Evolutionary conservation across 139 green algal genomes (phyloP).

Genomic region (Closterium sp.): DNA sequence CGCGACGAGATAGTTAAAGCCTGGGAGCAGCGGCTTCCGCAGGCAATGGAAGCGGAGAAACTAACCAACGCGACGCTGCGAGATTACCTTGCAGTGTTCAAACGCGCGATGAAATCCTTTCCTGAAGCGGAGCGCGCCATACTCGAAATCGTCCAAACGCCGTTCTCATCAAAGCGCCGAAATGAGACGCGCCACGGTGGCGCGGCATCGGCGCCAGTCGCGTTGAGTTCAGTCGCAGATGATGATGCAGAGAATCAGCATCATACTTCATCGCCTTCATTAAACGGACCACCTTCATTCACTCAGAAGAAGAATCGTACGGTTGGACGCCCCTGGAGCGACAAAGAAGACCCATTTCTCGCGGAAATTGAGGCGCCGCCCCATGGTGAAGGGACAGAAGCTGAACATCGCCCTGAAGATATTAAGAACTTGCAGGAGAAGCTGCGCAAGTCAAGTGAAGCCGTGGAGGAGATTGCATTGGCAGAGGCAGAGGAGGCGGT

Average conservation of each 20-base stretch:
- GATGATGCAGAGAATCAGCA: too few relatives aligned
- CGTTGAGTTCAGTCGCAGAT: too few relatives aligned
- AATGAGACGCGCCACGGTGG: too few relatives aligned
- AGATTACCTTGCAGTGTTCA: background rate
- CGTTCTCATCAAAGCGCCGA: background rate
- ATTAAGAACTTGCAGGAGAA: background rate
- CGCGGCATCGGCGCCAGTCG: too few relatives aligned
- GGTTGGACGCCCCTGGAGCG: too few relatives aligned
- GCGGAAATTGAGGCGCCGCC: too few relatives aligned
- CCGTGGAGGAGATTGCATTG: background rate
- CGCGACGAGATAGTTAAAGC: background rate
- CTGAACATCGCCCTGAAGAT: too few relatives aligned
- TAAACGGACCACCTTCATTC: too few relatives aligned
- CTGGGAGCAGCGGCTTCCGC: background rate
- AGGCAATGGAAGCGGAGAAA: background rate
- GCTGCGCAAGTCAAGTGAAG: background rate
- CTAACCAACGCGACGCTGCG: background rate
- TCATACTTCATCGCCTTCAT: too few relatives aligned
- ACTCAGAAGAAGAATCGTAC: too few relatives aligned
- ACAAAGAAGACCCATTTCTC: too few relatives aligned
- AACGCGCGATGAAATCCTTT: background rate
- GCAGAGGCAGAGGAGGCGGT: background rate
- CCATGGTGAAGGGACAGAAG: too few relatives aligned
- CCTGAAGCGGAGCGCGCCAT: background rate
- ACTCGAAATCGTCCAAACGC: background rate